phyloP scores from a whole-genome alignment of 2,329 filamentous ascomycete species.

The Atkinsonella texensis region DNA sequence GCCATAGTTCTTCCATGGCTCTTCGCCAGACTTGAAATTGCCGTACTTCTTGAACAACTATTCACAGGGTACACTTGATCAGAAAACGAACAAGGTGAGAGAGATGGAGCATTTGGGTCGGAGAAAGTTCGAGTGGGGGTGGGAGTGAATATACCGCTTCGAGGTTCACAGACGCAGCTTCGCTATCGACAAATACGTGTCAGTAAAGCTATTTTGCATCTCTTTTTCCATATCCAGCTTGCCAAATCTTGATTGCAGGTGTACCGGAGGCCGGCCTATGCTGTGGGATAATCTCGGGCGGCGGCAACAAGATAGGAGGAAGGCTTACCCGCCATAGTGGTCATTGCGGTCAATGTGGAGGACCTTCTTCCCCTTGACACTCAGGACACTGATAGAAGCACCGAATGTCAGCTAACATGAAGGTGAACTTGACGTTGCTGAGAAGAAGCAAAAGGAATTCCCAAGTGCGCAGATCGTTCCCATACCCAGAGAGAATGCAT shows the following conservation, averaged over 20 bases:
- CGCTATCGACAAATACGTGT: slow-evolving; percentile 33
- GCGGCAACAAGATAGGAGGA: background rate
- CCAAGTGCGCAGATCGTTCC: background rate
- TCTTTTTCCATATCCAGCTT: background rate
- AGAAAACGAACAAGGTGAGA: slow-evolving; percentile 7
- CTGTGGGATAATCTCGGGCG: background rate
- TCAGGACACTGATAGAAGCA: slow-evolving; percentile 53
- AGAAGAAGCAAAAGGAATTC: background rate
- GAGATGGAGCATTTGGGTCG: slow-evolving; percentile 9
- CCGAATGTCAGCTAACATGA: slow-evolving; percentile 20
- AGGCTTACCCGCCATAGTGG: slow-evolving; percentile 84
- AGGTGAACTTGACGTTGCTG: too few relatives aligned
- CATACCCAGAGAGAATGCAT: slow-evolving; percentile 95
- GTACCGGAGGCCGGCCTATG: background rate
- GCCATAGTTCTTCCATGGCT: slow-evolving; percentile 98
- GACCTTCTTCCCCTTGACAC: slow-evolving; percentile 98
- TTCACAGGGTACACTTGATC: slow-evolving; percentile 2
- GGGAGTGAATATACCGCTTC: slow-evolving; percentile 55
- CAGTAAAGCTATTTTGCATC: slow-evolving; percentile 7
- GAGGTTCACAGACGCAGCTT: slow-evolving; percentile 93
- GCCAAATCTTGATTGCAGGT: background rate
- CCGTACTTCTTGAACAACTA: slow-evolving; percentile 96
- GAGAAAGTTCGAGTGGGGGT: slow-evolving; percentile 5
- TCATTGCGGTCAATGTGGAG: slow-evolving; percentile 97
- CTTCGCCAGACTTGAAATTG: slow-evolving; percentile 64